Evolutionary conservation across 257 asterid genomes (phyloP).

Genomic region (Nicotiana otophora): DNA sequence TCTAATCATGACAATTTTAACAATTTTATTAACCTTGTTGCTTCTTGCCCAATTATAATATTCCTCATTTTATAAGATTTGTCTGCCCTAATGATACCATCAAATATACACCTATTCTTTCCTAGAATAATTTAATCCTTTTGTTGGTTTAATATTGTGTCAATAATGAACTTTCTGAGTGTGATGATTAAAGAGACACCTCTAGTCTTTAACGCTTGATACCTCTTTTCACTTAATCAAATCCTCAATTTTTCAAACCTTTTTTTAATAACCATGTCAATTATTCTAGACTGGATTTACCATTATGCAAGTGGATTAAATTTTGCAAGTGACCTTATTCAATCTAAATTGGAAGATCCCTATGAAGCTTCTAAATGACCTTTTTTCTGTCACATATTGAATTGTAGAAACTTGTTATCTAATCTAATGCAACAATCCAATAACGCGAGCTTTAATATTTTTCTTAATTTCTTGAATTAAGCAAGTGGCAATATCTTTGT

Average conservation of each 20-base stretch:
- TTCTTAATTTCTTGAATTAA: too few species aligned
- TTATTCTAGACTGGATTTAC: neutral
- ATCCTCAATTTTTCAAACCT: neutral
- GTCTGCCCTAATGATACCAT: neutral
- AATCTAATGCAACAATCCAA: neutral
- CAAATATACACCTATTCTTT: neutral
- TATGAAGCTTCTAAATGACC: neutral
- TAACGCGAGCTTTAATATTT: neutral
- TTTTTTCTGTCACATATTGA: neutral
- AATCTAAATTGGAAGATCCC: neutral
- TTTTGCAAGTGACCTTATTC: neutral
- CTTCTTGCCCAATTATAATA: conserved; percentile 18
- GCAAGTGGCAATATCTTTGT: neutral
- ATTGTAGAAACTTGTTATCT: neutral
- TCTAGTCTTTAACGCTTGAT: neutral
- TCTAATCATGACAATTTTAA: conserved; percentile 8
- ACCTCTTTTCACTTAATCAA: neutral
- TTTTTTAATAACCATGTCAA: neutral
- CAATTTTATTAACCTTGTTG: neutral
- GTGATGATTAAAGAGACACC: neutral
- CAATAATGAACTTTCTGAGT: neutral
- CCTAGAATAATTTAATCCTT: neutral
- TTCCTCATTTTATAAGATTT: conserved; percentile 8
- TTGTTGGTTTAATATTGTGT: neutral
- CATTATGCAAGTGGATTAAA: neutral